Base-by-base conservation (phyloP, 768 basidiomycete species). In the Pulveroboletus sp. region DNA sequence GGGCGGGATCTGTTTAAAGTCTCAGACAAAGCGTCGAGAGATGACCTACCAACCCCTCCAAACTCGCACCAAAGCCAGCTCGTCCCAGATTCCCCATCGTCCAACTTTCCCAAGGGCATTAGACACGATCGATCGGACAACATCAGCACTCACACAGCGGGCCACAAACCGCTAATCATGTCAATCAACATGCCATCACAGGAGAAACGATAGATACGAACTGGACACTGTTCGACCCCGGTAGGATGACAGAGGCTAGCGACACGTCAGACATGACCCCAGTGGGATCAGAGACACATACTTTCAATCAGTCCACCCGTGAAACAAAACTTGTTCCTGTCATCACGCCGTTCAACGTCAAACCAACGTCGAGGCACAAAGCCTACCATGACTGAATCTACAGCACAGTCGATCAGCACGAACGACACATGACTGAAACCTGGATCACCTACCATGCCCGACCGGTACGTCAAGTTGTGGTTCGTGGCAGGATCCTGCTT, bases 251-350 rank as follows among this genome's bases (percentile, higher is more conserved):
- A 28, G 65, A 59, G 18, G 71, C 67, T 63, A 66, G 14, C 13
- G 37, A 55, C 17, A 24, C 17, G 24, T 61, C 24, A 69, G 46
- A 28, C 13, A 21, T 9, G 8, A 27, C 0, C 36, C 8, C 0
- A 15, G 13, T 11, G 10, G 8, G 41, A 39, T 21, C 31, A 10
- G 33, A 14, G 10, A 43, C 4, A 53, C 56, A 18, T 24, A 68
- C 66, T 61, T 69, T 82, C 86, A 45, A 89, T 75, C 43, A 87
- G 66, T 37, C 89, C 89, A 6, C 85, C 85, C 9, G 86, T 88
- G 63, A 91, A 90, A 66, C 87, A 91, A 56, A 93, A 82, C 69
- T 83, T 82, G 64, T 83, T 84, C 78, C 71, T 70, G 6, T 36
- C 40, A 24, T 39, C 27, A 46, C 39, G 38, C 4, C 15, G 18